phyloP scores from a whole-genome alignment of 2,329 filamentous ascomycete genomes.

The Didymella pomorum region DNA sequence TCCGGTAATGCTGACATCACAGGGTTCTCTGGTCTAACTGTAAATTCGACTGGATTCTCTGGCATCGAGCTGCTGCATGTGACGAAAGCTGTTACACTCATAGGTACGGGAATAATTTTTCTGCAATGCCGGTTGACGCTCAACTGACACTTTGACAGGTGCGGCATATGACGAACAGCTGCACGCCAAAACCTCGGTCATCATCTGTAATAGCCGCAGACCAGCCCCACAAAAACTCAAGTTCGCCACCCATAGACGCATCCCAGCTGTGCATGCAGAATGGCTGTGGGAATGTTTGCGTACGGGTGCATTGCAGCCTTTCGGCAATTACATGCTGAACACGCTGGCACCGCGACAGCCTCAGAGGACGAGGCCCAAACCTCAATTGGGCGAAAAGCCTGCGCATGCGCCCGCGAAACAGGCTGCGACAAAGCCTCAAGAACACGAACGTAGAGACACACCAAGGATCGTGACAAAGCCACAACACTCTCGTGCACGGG shows the following conservation, averaged over 20 bases:
- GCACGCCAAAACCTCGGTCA: conserved; percentile 72
- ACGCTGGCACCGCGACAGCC: conserved; percentile 21
- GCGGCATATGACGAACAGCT: conserved; percentile 83
- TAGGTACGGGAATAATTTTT: conserved; percentile 60
- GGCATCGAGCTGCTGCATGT: conserved; percentile 88
- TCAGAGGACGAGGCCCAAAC: conserved; percentile 25
- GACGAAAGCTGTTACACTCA: conserved; percentile 75
- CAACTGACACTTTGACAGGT: conserved; percentile 55
- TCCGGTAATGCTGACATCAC: conserved; percentile 27
- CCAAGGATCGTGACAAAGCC: conserved; percentile 27
- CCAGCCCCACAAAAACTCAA: conserved; percentile 77
- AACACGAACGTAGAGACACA: conserved; percentile 35
- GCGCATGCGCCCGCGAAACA: conserved; percentile 35
- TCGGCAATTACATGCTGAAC: conserved; percentile 53
- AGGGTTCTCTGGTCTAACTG: conserved; percentile 72
- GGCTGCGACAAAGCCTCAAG: conserved; percentile 30
- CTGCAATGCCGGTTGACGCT: background rate
- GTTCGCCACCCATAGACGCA: conserved; percentile 75
- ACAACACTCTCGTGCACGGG: conserved; percentile 18
- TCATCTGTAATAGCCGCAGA: conserved; percentile 72
- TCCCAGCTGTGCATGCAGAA: conserved; percentile 79
- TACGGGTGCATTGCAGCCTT: conserved; percentile 57
- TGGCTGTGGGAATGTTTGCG: conserved; percentile 88
- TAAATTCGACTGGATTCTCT: conserved; percentile 83
- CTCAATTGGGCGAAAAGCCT: conserved; percentile 27